Evolutionary conservation across 768 basidiomycete species (phyloP).

Genomic region (Lactarius sp.): DNA sequence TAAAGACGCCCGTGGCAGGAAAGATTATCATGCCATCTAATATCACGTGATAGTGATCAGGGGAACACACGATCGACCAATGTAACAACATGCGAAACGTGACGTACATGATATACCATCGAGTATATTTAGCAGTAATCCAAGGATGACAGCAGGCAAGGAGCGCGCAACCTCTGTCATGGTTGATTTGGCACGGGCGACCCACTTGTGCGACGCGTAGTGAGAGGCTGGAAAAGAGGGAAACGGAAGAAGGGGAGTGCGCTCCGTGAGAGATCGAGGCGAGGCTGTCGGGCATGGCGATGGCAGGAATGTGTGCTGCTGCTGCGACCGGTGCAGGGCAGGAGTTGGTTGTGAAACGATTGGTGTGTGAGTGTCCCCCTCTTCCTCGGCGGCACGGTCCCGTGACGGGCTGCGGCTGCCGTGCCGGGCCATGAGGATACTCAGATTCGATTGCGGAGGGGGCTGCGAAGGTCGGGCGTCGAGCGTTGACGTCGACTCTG

Average conservation of each 20-base stretch:
- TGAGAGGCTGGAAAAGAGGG: slow-evolving; percentile 9
- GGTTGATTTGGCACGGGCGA: slow-evolving; percentile 6
- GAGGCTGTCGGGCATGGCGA: not conserved
- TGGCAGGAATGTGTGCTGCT: not conserved
- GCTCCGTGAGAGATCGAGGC: slow-evolving; percentile 16
- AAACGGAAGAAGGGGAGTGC: slow-evolving; percentile 18
- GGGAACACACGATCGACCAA: not conserved
- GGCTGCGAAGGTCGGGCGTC: slow-evolving; percentile 23
- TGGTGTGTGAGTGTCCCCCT: slow-evolving; percentile 1
- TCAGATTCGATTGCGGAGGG: slow-evolving; percentile 33
- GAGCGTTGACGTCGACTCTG: slow-evolving; percentile 22
- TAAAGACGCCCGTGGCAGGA: slow-evolving; percentile 76
- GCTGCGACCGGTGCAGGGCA: not conserved
- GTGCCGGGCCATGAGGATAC: slow-evolving; percentile 34
- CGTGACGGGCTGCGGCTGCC: slow-evolving; percentile 16
- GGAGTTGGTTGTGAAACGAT: slow-evolving; percentile 8
- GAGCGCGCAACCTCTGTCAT: slow-evolving; percentile 33
- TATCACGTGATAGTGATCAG: not conserved
- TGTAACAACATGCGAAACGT: not conserved
- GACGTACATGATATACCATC: slow-evolving; percentile 88
- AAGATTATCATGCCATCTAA: slow-evolving; percentile 95
- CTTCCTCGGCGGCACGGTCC: slow-evolving; percentile 11
- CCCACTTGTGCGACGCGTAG: slow-evolving; percentile 11
- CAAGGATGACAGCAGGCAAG: slow-evolving; percentile 82
- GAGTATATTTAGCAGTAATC: slow-evolving; percentile 80